Base-by-base conservation (phyloP, 345 rosid genomes). In the Pelargonium nanum region DNA sequence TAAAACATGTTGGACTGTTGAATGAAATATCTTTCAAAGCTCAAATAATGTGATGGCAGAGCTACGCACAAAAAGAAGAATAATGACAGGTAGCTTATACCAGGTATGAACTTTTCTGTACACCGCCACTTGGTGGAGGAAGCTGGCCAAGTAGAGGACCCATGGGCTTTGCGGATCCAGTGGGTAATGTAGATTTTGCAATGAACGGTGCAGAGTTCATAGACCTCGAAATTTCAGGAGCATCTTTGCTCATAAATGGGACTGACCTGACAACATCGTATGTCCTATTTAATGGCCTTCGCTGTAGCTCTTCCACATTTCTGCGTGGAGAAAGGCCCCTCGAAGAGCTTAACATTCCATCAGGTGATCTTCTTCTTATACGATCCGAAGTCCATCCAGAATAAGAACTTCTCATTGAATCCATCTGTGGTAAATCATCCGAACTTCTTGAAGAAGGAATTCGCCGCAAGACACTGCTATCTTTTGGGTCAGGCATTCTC, bases 321-420 rank as follows among this genome's bases (percentile, higher is more conserved):
- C 84, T 82, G 19, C 78, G 80, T 6, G 87, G 90, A 16, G 94
- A 83, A 34, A 76, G 56, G 16, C 78, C 96, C 81, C 87, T 77
- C 60, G 91, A 85, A 64, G 74, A 63, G 69, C 78, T 65, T 57
- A 71, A 19, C 66, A 64, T 67, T 68, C 80, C 78, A 66, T 84
- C 90, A 0, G 96, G 94, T 58, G 96, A 84, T 77, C 94, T 83
- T 60, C 68, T 68, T 62, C 85, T 74, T 57, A 89, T 65, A 68
- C 79, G 83, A 64, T 93, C 91, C 70, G 79, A 66, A 66, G 77
- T 72, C 95, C 91, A 86, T 61, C 88, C 59, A 66, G 92, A 69
- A 81, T 68, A 74, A 20, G 83, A 74, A 72, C 55, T 78, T 74
- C 87, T 75, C 12, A 86, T 70, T 19, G 84, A 65, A 58, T 77